Base-by-base conservation (phyloP, 768 basidiomycete species). In the Cyclocybe cylindracea region DNA sequence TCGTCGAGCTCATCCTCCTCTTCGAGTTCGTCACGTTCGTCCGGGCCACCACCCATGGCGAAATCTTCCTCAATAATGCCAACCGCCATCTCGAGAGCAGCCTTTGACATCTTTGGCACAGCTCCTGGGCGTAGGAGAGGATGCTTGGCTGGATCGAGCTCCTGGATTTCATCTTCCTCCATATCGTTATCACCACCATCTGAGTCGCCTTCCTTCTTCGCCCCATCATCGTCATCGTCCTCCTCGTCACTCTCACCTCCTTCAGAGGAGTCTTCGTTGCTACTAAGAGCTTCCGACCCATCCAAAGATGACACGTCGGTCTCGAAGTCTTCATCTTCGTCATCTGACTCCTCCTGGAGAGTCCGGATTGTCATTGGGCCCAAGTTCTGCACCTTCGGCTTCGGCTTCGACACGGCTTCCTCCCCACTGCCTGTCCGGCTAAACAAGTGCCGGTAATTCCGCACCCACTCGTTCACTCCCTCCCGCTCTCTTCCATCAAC, bases 401-500 rank as follows among this genome's bases (percentile, higher is more conserved):
- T 41, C 14, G 39, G 41, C 2, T 24, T 16, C 37, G 62, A 57
- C 10, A 38, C 53, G 18, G 37, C 16, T 35, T 41, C 58, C 46
- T 37, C 46, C 35, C 57, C 58, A 42, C 51, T 54, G 13, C 44
- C 53, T 10, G 44, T 64, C 59, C 72, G 71, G 47, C 86, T 86
- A 66, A 91, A 87, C 14, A 78, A 53, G 57, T 79, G 74, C 18
- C 79, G 76, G 47, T 83, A 76, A 45, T 71, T 69, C 40, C 80
- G 70, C n/a, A 83, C 78, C 90, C 90, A 91, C 31, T 77, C 74
- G 34, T 74, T 70, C 44, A 91, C 84, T 18, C 79, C 77, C 35
- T 84, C 82, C 59, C 84, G 79, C 62, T 91, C 88, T 57, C 73
- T 75, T 24, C 80, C 82, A 55, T 91, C 89, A 4, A 91, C 77